Base-by-base conservation (phyloP, 2,329 filamentous ascomycete genomes). In the Phialophora expanda region DNA sequence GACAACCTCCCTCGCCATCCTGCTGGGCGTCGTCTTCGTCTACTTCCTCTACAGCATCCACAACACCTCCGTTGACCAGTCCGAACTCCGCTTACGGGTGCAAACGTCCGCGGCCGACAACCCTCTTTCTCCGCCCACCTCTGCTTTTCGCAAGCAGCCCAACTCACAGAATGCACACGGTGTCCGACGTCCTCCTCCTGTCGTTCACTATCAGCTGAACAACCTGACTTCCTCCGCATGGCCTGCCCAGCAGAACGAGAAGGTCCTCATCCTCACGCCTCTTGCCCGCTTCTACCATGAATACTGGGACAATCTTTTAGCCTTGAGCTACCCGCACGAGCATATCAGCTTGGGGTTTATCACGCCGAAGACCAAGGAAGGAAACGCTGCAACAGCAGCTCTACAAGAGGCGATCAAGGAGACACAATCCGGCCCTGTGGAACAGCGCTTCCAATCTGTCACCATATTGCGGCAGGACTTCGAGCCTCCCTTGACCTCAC, bases 261-360 rank as follows among this genome's bases (percentile, higher is more conserved):
- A 89, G 59, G 85, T 99, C 66, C 88, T 99, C 62, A 91, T 99
- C 75, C 86, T 99, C 67, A 97, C 95, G 1, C 95, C 95, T 9
- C 89, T 99, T 80, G 90, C 92, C 34, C 88, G 91, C 69, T 99
- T 98, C 84, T 98, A 97, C 79, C 89, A 91, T 73, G 89, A 86
- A 72, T 99, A 98, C 82, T 99, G 95, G 94, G 90, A 96, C 77
- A 99, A 98, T 74, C 84, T 99, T 30, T 78, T 93, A 71, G 87
- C 87, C 76, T 85, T 99, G 63, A 85, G 81, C 74, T 99, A 98
- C 77, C 95, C 95, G 2, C 95, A 97, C 80, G 91, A 97, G 66
- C 87, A 98, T 69, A 96, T 99, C 75, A 96, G 92, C 0, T 84
- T 99, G 30, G 95, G 92, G 46, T 99, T 98, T 81, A 98, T 99